Evolutionary conservation across 73 alveolate genomes (phyloP), one percentile per base, ranked within the genome.

Genomic region (Paramecium tetraurelia): DNA sequence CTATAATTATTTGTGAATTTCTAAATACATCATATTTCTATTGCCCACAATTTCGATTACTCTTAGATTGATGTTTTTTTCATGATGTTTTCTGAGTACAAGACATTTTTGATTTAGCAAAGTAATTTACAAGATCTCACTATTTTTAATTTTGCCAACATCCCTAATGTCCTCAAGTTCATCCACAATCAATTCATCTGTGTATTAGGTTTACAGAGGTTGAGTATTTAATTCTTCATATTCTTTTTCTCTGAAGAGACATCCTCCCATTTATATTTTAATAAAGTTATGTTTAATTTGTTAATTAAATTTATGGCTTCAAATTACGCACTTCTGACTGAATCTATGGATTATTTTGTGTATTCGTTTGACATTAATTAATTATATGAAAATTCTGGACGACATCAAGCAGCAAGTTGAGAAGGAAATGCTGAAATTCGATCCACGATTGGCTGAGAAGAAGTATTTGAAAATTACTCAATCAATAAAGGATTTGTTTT

Each of bases 401-500:
- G 90, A 80, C 21, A 41, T 80, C 6, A 80, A 80, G 12, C 31
- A 80, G 38, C 31, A 80, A 48, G 90, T 80, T 16, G 90, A 80
- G 29, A 43, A 80, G 29, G 90, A 80, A 48, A 80, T 80, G 90
- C n/a, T 38, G 36, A 80, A 80, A 44, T 44, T 80, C 16, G 77
- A 80, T 80, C 76, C 90, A 22, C 46, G 75, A 46, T 80, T 80
- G 12, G 90, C 90, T 4, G 46, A 80, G 21, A 80, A 80, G 48
- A 80, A 80, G 75, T 80, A 80, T 80, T 24, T 80, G 58, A 80
- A 80, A 63, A 44, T 80, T 7, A 80, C 90, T 48, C 50, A 80
- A 16, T 80, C 90, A 22, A 43, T 80, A 12, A 80, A 80, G 48
- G 90, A 80, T 31, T 33, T 80, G 36, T 80, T 80, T 80, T 24